These are phyloP conservation scores for Backusella australiensis DNA, from an alignment of 192 early-diverging fungal genomes.

Conservation along the genomic window DNA sequence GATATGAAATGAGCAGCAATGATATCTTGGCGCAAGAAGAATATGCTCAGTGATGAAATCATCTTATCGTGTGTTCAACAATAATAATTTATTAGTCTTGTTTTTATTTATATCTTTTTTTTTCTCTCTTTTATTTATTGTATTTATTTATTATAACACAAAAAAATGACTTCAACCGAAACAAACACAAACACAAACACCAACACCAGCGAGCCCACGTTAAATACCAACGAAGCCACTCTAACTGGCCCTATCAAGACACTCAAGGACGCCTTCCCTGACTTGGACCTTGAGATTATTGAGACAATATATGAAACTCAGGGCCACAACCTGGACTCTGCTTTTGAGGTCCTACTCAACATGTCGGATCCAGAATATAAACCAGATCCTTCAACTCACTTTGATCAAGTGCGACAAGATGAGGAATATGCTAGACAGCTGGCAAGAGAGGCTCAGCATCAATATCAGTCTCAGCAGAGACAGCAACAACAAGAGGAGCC, in stretches of 20 bases:
- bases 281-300: slow-evolving; percentile 45
- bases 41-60: background rate
- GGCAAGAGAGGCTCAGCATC: slow-evolving; percentile 43
- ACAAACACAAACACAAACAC: background rate
- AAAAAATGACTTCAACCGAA: background rate
- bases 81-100: background rate
- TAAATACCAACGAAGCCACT: background rate
- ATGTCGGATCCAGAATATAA: slow-evolving; percentile 54
- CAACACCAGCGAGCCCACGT: background rate
- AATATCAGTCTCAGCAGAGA: slow-evolving; percentile 15
- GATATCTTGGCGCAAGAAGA: background rate
- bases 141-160: background rate
- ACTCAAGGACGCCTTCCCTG: slow-evolving; percentile 50
- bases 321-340: slow-evolving; percentile 40
- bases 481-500: background rate
- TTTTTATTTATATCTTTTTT: background rate
- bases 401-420: slow-evolving; percentile 46
- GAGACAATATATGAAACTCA: slow-evolving; percentile 48
- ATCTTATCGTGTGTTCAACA: background rate
- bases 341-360: slow-evolving; percentile 46
- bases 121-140: background rate
- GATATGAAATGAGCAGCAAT: background rate
- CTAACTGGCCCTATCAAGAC: slow-evolving; percentile 4
- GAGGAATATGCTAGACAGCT: slow-evolving; percentile 52
- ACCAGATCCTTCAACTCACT: slow-evolving; percentile 19